Evolutionary conservation across 768 basidiomycete genomes (phyloP).

Genomic region (Hydnum rufescens): DNA sequence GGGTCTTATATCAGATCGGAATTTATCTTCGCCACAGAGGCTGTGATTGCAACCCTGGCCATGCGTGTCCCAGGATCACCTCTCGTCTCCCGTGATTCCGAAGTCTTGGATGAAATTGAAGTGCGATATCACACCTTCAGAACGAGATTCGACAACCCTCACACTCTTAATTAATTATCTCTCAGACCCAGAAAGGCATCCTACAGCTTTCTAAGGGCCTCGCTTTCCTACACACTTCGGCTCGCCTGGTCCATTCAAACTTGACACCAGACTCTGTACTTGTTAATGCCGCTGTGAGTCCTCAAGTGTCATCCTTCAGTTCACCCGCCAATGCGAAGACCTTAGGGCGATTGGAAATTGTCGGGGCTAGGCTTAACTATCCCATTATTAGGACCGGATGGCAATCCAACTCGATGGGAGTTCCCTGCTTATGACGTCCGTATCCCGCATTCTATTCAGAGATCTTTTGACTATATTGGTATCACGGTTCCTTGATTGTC

Average conservation of each 20-base stretch:
- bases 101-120: constrained; percentile 83
- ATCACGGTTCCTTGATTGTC: constrained; percentile 13
- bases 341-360: constrained; percentile 94
- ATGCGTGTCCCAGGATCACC: constrained; percentile 51
- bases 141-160: no score
- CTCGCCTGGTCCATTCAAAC: constrained; percentile 82
- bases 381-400: constrained; percentile 44
- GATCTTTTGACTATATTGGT: constrained; percentile 93
- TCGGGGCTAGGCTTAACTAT: constrained; percentile 79
- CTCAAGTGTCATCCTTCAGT: neutral
- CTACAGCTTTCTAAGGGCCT: constrained; percentile 82
- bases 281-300: constrained; percentile 61
- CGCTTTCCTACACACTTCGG: constrained; percentile 79
- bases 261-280: constrained; percentile 71
- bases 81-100: constrained; percentile 33
- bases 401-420: constrained; percentile 65
- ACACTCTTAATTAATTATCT: neutral
- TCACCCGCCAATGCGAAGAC: constrained; percentile 1
- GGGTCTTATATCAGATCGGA: constrained; percentile 28
- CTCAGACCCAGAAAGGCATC: constrained; percentile 86
- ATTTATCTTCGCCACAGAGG: constrained; percentile 85
- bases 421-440: constrained; percentile 76
- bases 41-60: constrained; percentile 62
- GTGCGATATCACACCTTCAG: constrained; percentile 22
- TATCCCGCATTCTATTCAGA: constrained; percentile 62